Base-by-base conservation (phyloP, 169 alveolate species). In the Eimeria acervulina region DNA sequence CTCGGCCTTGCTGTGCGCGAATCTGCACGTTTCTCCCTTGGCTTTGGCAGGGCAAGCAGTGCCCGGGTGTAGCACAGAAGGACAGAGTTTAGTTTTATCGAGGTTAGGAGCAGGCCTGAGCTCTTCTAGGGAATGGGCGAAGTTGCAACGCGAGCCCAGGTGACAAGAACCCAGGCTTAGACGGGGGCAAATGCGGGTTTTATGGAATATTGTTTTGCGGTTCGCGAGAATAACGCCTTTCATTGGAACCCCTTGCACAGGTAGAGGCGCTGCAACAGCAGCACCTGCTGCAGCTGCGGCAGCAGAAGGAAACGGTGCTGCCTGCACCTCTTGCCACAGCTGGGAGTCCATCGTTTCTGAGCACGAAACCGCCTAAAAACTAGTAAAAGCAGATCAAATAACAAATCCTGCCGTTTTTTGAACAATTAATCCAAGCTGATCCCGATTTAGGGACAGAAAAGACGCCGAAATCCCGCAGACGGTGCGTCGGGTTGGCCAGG, bases 101-200 rank as follows among this genome's bases (percentile, higher is more conserved):
- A 90, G 95, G 40, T 70, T 55, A 19, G 95, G 95, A 26, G 91
- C 68, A 21, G 95, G 95, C 2, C 91, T 42, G 55, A 91, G 84
- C 40, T 91, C 95, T 23, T 91, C 70, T 15, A 31, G 19, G 1
- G 91, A 59, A 38, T 91, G 95, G 4, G 95, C 95, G 91, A 76
- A 91, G 68, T 78, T 91, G 91, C 95, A 91, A 8, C 61, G 59
- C 31, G 66, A 40, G 1, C 95, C 95, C 47, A 59, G 28, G 15
- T 72, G 90, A 26, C 95, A 91, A 26, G 44, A 12, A 2, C 89
- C 95, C 40, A 36, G 61, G 36, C 68, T 40, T 3, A 90, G 90
- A 19, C 95, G 95, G 6, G 95, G 80, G 88, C 95, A 90, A 17
- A 90, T n/a, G 80, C 95, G 95, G 33, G 95, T 90, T 38, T 90